These are phyloP conservation scores for Diaporthe amygdali DNA, from an alignment of 2,329 filamentous ascomycete species.

Conservation along the genomic window DNA sequence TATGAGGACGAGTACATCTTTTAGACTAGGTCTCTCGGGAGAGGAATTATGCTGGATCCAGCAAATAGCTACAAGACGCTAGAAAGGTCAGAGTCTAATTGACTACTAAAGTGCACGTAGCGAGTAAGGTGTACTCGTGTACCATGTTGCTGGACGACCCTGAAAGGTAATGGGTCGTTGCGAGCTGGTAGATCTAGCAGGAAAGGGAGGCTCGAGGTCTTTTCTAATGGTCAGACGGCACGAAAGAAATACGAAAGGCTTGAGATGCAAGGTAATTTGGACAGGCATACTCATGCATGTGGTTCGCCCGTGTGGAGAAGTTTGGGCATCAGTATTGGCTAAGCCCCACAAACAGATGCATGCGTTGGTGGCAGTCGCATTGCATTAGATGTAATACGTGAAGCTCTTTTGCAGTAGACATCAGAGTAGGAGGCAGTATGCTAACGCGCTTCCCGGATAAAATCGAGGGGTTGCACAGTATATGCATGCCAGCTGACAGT, in stretches of 20 bases:
- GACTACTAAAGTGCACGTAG: background rate
- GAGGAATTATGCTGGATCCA: too few relatives aligned
- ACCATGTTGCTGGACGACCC: background rate
- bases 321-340: background rate
- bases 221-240: background rate
- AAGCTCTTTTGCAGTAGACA: background rate
- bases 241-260: too few relatives aligned
- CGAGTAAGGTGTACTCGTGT: background rate
- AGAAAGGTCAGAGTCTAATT: constrained; percentile 17
- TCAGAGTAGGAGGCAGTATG: too few relatives aligned
- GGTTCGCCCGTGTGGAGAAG: background rate
- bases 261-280: background rate
- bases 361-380: background rate
- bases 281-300: background rate
- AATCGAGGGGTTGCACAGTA: background rate
- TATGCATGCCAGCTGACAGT: background rate
- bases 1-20: background rate
- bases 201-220: too few relatives aligned
- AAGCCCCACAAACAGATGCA: background rate
- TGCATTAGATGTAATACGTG: background rate
- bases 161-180: background rate
- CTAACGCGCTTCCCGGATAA: background rate
- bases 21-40: too few relatives aligned
- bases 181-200: background rate
- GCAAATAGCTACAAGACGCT: background rate